Conservation (phyloP, 139 green algal genomes). For the Coelastrella sp. region DNA sequence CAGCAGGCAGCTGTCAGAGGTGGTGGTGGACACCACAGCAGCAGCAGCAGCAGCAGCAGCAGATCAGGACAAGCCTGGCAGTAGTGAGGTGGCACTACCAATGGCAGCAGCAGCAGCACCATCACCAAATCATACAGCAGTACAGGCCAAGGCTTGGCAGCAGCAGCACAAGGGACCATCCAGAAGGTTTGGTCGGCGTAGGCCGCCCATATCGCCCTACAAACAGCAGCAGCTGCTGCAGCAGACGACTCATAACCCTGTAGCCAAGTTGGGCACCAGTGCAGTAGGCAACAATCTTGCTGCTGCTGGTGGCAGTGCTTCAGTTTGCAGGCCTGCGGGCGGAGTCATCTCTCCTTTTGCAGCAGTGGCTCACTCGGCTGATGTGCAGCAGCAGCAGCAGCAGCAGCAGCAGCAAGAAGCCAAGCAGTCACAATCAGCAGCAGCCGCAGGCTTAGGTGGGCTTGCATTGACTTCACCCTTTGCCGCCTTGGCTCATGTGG, state of each 20-base stretch:
- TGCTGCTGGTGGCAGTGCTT: slow-evolving; percentile 6
- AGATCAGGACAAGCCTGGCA: neutral
- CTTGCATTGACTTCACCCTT: neutral
- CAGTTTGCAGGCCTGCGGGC: neutral
- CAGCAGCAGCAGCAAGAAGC: neutral
- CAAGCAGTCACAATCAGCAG: neutral
- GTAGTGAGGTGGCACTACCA: neutral
- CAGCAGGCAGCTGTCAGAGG: neutral
- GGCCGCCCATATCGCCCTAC: neutral
- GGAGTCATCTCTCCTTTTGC: neutral
- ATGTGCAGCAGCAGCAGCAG: neutral
- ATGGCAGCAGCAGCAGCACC: slow-evolving; percentile 1
- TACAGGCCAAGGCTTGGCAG: neutral
- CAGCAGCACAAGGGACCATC: neutral
- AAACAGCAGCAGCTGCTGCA: slow-evolving; percentile 27
- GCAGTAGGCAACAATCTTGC: neutral
- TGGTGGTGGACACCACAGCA: neutral
- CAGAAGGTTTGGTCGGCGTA: too few species aligned
- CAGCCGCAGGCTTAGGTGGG: neutral
- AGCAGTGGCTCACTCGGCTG: neutral
- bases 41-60: slow-evolving; percentile 19
- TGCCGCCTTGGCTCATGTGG: slow-evolving; percentile 5
- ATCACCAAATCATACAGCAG: neutral
- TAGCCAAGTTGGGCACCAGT: neutral
- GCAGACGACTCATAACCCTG: neutral